Conservation (phyloP, 2,329 filamentous ascomycete genomes). For the Fonsecaea pugnacius region DNA sequence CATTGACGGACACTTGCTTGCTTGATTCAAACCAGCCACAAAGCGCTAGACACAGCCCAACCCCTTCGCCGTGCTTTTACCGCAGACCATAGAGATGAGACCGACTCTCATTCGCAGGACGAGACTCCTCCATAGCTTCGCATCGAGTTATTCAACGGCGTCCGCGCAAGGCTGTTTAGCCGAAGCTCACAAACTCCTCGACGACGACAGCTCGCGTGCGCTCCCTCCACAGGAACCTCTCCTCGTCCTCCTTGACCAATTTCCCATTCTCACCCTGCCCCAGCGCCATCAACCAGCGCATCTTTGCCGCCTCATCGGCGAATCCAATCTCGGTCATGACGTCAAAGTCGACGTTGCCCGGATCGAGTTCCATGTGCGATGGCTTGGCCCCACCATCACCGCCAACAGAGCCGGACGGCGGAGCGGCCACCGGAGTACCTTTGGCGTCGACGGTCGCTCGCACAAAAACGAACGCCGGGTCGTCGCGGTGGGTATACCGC, state of each 20-base stretch:
- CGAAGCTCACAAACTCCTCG: constrained; percentile 11
- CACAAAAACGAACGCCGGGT: constrained; percentile 3
- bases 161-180: neutral
- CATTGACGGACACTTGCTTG: too few species aligned
- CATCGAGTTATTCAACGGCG: too few species aligned
- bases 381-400: neutral
- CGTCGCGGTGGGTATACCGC: constrained; percentile 13
- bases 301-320: constrained; percentile 1
- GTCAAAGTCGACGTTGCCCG: constrained; percentile 5
- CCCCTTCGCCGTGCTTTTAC: too few species aligned
- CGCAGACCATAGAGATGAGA: too few species aligned
- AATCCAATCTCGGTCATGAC: constrained; percentile 12
- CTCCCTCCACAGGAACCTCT: constrained; percentile 13
- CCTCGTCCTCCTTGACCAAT: constrained; percentile 7
- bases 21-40: too few species aligned
- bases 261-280: neutral
- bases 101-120: too few species aligned
- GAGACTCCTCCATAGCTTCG: too few species aligned
- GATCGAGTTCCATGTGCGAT: neutral
- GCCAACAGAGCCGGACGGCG: neutral
- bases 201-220: constrained; percentile 7
- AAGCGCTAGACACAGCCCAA: too few species aligned
- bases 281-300: constrained; percentile 1
- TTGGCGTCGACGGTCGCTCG: neutral
- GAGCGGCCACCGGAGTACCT: neutral